Conservation (phyloP, 768 basidiomycete genomes). For the Naganishia kalamii region DNA sequence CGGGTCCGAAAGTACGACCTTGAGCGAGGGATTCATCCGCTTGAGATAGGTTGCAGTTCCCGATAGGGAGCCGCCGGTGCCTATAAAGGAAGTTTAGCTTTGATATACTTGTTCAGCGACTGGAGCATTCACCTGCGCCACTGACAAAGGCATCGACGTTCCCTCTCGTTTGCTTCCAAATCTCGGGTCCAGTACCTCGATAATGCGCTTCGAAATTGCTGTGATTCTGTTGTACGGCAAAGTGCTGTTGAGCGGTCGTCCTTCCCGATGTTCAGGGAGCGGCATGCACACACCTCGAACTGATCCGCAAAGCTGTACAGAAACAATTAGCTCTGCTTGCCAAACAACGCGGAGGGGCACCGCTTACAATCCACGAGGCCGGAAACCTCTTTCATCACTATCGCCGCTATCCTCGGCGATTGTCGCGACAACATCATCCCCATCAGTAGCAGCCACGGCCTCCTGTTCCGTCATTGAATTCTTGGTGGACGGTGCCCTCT, state of each 20-base stretch:
- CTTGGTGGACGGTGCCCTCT: not conserved
- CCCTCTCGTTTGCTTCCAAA: constrained; percentile 87
- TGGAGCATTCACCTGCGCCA: constrained; percentile 62
- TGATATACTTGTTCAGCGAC: not conserved
- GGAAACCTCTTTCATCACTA: not conserved
- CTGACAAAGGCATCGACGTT: constrained; percentile 74
- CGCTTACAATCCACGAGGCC: constrained; percentile 57
- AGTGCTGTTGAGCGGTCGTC: not conserved
- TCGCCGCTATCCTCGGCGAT: constrained; percentile 14
- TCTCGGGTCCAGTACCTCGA: constrained; percentile 84
- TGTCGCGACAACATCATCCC: constrained; percentile 11
- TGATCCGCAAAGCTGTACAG: constrained; percentile 79
- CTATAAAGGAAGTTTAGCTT: constrained; percentile 46
- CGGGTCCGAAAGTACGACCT: constrained; percentile 77
- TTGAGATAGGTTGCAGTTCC: constrained; percentile 77
- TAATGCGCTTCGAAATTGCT: constrained; percentile 88
- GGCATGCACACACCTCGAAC: constrained; percentile 59
- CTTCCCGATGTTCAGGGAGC: not conserved
- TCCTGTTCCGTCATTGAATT: not conserved
- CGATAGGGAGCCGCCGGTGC: constrained; percentile 93
- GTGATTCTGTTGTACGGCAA: constrained; percentile 55
- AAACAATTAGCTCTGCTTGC: not conserved
- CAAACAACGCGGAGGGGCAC: not conserved
- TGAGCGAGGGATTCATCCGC: constrained; percentile 59
- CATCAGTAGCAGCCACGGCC: constrained; percentile 2